Evolutionary conservation across 148 eudicot genomes (phyloP).

Genomic region (Vaccinium macrocarpon): DNA sequence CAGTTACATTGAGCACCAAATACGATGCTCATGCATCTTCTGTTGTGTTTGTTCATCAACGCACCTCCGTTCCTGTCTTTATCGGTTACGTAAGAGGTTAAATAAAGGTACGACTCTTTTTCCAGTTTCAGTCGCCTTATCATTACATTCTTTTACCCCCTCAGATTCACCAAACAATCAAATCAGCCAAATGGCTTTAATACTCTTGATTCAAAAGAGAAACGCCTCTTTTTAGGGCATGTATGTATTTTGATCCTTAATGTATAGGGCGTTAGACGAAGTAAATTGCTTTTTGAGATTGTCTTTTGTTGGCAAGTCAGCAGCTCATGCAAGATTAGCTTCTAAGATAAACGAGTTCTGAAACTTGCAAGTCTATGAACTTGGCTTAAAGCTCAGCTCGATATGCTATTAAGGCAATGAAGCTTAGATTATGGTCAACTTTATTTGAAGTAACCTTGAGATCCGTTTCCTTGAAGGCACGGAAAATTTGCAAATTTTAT

Average conservation of each 20-base stretch:
- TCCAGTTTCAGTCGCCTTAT: neutral
- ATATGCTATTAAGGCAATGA: no score
- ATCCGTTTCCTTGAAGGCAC: no score
- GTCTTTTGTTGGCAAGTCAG: neutral
- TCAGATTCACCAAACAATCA: neutral
- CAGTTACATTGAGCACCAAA: slow-evolving; percentile 13
- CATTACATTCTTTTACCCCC: neutral
- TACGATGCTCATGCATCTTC: neutral
- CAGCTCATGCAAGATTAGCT: neutral
- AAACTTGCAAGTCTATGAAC: neutral
- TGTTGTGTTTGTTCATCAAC: neutral
- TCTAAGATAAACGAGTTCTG: neutral
- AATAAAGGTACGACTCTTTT: neutral
- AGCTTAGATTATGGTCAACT: neutral
- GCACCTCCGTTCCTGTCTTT: neutral
- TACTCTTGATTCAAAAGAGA: neutral
- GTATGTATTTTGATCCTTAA: neutral
- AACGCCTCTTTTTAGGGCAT: neutral
- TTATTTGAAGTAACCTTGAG: neutral
- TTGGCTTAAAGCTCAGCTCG: neutral
- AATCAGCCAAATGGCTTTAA: neutral
- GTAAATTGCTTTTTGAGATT: neutral
- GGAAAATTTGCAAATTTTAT: no score
- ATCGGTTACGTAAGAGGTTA: neutral
- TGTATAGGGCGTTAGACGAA: neutral